phyloP scores from a whole-genome alignment of 495 filamentous ascomycete species.

The Penicillium turbatum region DNA sequence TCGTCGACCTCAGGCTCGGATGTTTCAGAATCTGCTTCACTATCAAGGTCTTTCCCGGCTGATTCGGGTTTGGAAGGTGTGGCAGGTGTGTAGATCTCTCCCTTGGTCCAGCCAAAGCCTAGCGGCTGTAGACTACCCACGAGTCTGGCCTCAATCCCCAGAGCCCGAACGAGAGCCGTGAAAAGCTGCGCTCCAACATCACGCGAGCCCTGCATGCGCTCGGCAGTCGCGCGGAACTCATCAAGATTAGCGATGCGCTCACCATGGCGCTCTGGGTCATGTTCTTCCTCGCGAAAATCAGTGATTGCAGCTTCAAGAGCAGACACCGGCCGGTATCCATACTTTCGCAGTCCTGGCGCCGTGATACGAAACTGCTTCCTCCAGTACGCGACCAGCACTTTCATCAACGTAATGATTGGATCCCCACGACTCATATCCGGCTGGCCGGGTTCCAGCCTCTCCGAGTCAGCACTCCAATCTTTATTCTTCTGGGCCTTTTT shows the following conservation, averaged over 20 bases:
- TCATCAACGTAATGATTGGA: conserved; percentile 75
- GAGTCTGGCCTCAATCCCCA: conserved; percentile 76
- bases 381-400: conserved; percentile 77
- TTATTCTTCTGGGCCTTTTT: conserved; percentile 40
- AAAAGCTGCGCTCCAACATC: conserved; percentile 91
- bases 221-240: conserved; percentile 65
- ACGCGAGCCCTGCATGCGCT: conserved; percentile 71
- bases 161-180: conserved; percentile 75
- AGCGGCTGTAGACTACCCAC: conserved; percentile 81
- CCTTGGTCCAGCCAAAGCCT: conserved; percentile 88
- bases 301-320: conserved; percentile 61
- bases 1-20: conserved; percentile 15
- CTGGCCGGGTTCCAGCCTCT: conserved; percentile 62
- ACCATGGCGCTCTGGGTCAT: conserved; percentile 62
- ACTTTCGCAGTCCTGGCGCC: conserved; percentile 78
- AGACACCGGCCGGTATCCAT: conserved; percentile 73
- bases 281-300: conserved; percentile 56
- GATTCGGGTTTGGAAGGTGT: conserved; percentile 48
- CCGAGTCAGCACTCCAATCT: conserved; percentile 70
- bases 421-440: conserved; percentile 76
- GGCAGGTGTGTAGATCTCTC: conserved; percentile 50
- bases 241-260: conserved; percentile 64
- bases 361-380: conserved; percentile 75
- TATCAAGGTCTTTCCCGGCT: conserved; percentile 13
- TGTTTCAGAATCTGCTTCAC: conserved; percentile 12